phyloP scores from a whole-genome alignment of 1,284 basidiomycete genomes.

The Ceratobasidium sp. region DNA sequence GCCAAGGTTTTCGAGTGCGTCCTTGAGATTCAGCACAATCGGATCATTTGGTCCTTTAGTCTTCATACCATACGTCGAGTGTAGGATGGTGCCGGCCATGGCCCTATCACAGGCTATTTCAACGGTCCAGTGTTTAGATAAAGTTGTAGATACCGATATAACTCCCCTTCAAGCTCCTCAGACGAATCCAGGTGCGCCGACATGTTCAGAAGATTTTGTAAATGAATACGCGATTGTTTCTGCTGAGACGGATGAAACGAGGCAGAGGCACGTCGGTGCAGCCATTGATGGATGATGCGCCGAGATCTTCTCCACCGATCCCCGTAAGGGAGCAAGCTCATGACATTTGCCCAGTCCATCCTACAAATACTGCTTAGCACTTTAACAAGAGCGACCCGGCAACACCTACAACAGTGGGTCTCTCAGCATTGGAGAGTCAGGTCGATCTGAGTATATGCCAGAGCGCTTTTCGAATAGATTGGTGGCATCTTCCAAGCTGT shows the following conservation, averaged over 20 bases:
- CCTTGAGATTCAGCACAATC: constrained; percentile 16
- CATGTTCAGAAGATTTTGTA: constrained; percentile 10
- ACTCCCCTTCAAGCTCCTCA: constrained; percentile 11
- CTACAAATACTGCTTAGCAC: not conserved
- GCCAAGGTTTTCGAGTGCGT: constrained; percentile 14
- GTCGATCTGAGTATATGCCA: constrained; percentile 18
- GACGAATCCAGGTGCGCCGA: constrained; percentile 3
- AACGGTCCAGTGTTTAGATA: no score
- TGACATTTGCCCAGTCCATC: constrained; percentile 7
- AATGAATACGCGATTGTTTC: not conserved
- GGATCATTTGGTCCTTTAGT: constrained; percentile 3
- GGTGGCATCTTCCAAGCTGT: not conserved
- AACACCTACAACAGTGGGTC: constrained; percentile 18
- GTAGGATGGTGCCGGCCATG: not conserved
- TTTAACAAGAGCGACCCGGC: no score
- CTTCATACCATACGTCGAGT: constrained; percentile 36
- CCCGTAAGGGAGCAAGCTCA: not conserved
- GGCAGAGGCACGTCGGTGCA: constrained; percentile 1
- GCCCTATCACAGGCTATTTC: not conserved
- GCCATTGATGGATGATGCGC: constrained; percentile 4
- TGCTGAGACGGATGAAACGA: constrained; percentile 23
- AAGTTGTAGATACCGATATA: constrained; percentile 8
- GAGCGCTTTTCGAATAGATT: constrained; percentile 17
- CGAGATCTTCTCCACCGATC: constrained; percentile 33
- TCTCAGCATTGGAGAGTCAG: not conserved